Base-by-base conservation (phyloP, 1,284 basidiomycete species). In the Ceratobasidium sp. region DNA sequence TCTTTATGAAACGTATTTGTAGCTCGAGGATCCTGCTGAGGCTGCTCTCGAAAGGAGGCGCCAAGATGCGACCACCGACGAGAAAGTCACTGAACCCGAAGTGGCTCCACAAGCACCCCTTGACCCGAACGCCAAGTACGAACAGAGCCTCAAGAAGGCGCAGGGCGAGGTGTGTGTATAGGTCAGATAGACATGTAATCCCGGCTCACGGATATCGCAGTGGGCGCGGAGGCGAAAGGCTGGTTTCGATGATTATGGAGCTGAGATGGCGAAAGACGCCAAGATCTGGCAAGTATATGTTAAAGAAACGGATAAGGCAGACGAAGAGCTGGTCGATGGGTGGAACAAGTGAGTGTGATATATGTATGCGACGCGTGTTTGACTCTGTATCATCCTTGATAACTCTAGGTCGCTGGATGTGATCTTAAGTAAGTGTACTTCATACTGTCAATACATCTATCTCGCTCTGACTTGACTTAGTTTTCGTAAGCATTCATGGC, bases 241-340 rank as follows among this genome's bases (percentile, higher is more conserved):
- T 4, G 66, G 66, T 15, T 68, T 33, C 38, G 61, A 74, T 7
- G 61, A 74, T 28, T 40, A 64, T 40, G 71, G 71, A 12, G 26
- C 59, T 9, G 71, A 65, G 44, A 48, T 74, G 61, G 61, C 23
- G 10, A 65, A 74, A 38, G 71, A 65, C n/a, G 46, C 71, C 23
- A 74, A 52, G 48, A 62, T 74, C 48, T 74, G 71, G 71, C 26
- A 65, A 17, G 48, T 65, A 3, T 74, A 74, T 23, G 71, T 65
- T 3, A 46, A 56, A n/a, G 61, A 64, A 48, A 65, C 59, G 1
- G 61, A 74, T n/a, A 48, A 26, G n/a, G 17, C 28, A 12, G 71
- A 74, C 50, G 33, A 62, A 13, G 71, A 74, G 33, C 28, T 54
- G 28, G 61, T 74, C 10, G 46, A 74, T 20, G 71, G 71, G 5